Percentiles rank a stretch among this genome's conserved stretches.
Evolutionary conservation across 2,329 filamentous ascomycete species (phyloP).

Genomic region (Fusarium nodosum): DNA sequence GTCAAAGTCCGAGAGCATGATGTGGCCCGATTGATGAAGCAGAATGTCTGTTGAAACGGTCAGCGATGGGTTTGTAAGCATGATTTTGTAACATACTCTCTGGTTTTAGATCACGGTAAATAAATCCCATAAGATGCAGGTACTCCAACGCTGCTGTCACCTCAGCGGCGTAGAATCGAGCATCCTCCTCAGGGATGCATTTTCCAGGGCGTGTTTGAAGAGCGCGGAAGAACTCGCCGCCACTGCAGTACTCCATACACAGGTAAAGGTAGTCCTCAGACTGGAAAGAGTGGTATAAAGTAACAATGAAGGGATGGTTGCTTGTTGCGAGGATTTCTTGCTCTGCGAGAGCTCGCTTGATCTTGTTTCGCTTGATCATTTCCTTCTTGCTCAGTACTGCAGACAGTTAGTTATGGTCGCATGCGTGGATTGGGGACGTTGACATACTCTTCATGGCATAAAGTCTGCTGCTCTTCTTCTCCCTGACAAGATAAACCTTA

Average conservation of each 20-base stretch:
- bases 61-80: slow-evolving; percentile 28
- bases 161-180: slow-evolving; percentile 96
- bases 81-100: slow-evolving; percentile 74
- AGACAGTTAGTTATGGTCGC: slow-evolving; percentile 54
- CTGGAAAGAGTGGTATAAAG: slow-evolving; percentile 98
- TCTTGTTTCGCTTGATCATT: slow-evolving; percentile 99
- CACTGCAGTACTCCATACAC: slow-evolving; percentile 99
- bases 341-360: slow-evolving; percentile 96
- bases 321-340: slow-evolving; percentile 98
- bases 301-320: slow-evolving; percentile 99
- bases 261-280: slow-evolving; percentile 98
- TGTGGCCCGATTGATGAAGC: slow-evolving; percentile 98
- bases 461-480: slow-evolving; percentile 95
- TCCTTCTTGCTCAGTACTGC: slow-evolving; percentile 98
- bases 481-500: slow-evolving; percentile 96
- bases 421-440: neutral
- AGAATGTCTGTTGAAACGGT: slow-evolving; percentile 78
- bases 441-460: slow-evolving; percentile 97
- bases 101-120: slow-evolving; percentile 97
- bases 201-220: slow-evolving; percentile 97
- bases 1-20: slow-evolving; percentile 99
- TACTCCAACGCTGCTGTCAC: slow-evolving; percentile 97
- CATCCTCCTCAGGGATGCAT: slow-evolving; percentile 96
- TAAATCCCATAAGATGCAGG: slow-evolving; percentile 98
- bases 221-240: slow-evolving; percentile 97